Evolutionary conservation across 177 flowering plant species (phyloP).

Genomic region (Tripterygium wilfordii): DNA sequence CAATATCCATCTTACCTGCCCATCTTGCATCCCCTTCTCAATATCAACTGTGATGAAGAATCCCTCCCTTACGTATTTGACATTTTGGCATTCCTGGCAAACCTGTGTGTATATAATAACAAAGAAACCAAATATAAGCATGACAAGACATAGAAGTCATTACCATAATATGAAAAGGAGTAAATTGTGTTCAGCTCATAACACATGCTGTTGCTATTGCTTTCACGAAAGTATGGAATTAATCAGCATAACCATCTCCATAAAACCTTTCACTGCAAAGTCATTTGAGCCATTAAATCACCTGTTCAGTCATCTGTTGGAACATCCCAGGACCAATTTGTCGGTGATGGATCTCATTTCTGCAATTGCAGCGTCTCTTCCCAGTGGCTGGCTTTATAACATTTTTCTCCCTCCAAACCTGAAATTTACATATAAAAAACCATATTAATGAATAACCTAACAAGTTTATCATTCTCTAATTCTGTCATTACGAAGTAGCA

Average conservation of each 20-base stretch:
- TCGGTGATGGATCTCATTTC: slow-evolving; percentile 95
- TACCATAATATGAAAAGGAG: no score
- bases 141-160: no score
- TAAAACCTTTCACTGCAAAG: background rate
- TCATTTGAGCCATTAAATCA: slow-evolving; percentile 11
- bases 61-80: slow-evolving; percentile 91
- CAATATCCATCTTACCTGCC: slow-evolving; percentile 67
- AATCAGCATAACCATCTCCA: background rate
- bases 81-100: slow-evolving; percentile 93
- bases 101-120: slow-evolving; percentile 61
- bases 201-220: no score
- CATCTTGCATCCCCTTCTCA: slow-evolving; percentile 99
- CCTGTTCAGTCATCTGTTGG: slow-evolving; percentile 99
- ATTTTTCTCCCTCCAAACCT: slow-evolving; percentile 99
- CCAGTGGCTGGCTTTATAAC: slow-evolving; percentile 92
- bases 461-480: no score
- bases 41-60: slow-evolving; percentile 88
- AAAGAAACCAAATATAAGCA: no score
- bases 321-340: slow-evolving; percentile 99
- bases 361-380: slow-evolving; percentile 90
- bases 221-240: no score
- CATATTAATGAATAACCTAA: no score
- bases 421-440: slow-evolving; percentile 18
- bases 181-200: no score
- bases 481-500: no score